These are phyloP conservation scores for Serendipita indica DNA, from an alignment of 768 basidiomycete species.

Conservation along the genomic window DNA sequence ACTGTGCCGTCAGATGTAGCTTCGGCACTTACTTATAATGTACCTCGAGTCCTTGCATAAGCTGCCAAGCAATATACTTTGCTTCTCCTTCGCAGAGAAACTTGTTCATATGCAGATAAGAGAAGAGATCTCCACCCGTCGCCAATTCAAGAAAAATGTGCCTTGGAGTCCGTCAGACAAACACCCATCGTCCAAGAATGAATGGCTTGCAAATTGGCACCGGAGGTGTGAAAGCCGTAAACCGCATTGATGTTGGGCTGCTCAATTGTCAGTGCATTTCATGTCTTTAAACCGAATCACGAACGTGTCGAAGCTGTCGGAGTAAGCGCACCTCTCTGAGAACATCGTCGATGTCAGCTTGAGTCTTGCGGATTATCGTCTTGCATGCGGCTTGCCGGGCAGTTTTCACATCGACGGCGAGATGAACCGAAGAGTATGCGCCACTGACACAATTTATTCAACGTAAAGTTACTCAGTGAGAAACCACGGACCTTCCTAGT, in stretches of 20 bases:
- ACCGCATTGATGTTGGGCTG: slow-evolving; percentile 75
- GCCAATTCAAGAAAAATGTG: slow-evolving; percentile 78
- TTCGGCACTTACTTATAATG: not conserved
- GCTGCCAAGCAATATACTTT: slow-evolving; percentile 71
- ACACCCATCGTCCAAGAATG: not conserved
- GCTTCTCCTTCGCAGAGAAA: slow-evolving; percentile 64
- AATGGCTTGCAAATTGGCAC: slow-evolving; percentile 37
- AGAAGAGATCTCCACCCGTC: slow-evolving; percentile 79
- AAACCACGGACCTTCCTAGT: slow-evolving; percentile 35
- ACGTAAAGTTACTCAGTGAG: not conserved
- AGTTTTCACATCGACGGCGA: slow-evolving; percentile 49
- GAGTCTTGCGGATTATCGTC: slow-evolving; percentile 35
- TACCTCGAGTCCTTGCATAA: slow-evolving; percentile 41
- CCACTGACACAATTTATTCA: slow-evolving; percentile 27
- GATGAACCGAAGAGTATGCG: slow-evolving; percentile 68
- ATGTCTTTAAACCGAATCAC: not conserved
- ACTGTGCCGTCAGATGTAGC: slow-evolving; percentile 23
- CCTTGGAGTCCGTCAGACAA: slow-evolving; percentile 22
- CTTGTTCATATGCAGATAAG: slow-evolving; percentile 50
- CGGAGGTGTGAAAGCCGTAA: slow-evolving; percentile 48
- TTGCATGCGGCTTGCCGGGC: slow-evolving; percentile 74
- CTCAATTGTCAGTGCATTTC: not conserved
- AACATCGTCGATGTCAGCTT: slow-evolving; percentile 32
- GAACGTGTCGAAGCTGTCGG: slow-evolving; percentile 53
- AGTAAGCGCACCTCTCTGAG: slow-evolving; percentile 71